These are phyloP conservation scores for Colletotrichum navitas DNA, from an alignment of 2,329 filamentous ascomycete species.

Conservation along the genomic window DNA sequence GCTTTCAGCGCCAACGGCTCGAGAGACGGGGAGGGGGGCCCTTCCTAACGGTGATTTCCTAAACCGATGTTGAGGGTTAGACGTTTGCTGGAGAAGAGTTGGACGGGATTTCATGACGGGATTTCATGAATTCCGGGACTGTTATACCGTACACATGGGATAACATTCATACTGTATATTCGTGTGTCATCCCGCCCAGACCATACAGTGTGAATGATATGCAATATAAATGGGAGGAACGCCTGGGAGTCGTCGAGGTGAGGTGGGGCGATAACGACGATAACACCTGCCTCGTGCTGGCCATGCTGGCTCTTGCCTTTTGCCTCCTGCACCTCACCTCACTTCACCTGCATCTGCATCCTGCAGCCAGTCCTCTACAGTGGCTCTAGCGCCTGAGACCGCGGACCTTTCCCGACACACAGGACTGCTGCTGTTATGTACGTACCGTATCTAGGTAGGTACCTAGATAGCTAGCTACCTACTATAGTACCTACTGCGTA, in stretches of 20 bases:
- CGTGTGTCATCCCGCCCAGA: accelerated
- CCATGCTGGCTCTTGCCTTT: too few relatives aligned
- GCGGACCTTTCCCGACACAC: not conserved
- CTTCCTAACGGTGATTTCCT: constrained; percentile 5
- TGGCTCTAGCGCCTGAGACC: not conserved
- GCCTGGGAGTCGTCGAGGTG: too few relatives aligned
- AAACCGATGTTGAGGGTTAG: not conserved
- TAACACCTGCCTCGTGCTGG: not conserved
- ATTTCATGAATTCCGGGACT: constrained; percentile 3
- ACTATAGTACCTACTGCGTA: not conserved
- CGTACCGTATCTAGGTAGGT: too few relatives aligned
- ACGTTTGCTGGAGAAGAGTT: constrained; percentile 8
- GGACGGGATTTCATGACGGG: constrained; percentile 11
- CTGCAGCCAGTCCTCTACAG: not conserved
- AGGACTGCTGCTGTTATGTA: not conserved
- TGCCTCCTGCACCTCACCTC: too few relatives aligned
- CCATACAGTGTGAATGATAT: not conserved
- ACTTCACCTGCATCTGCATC: too few relatives aligned
- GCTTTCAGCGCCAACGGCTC: not conserved
- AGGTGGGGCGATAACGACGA: too few relatives aligned
- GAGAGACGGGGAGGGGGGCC: not conserved
- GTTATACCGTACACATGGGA: too few relatives aligned
- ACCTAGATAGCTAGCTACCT: too few relatives aligned
- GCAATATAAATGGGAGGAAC: not conserved
- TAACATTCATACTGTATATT: not conserved